Base-by-base conservation (phyloP, 1,284 basidiomycete species). In the Sparassis latifolia region DNA sequence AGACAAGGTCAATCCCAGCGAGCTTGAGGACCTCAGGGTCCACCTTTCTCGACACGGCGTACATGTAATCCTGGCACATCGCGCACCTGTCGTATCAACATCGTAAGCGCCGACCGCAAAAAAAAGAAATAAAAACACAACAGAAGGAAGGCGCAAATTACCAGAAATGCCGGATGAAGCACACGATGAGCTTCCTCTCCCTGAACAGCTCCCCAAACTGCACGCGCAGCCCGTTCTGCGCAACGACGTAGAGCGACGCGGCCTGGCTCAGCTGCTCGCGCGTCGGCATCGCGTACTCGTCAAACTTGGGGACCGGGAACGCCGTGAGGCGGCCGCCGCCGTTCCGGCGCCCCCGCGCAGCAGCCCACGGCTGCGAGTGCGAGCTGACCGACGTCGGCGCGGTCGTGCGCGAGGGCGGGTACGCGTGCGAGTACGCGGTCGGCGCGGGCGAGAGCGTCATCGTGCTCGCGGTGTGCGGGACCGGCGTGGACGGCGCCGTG, bases 11-110 rank as follows among this genome's bases (percentile, higher is more conserved):
- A 49, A 79, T 67, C 29, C 75, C 74, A 10, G 76, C 74, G 38
- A 71, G 72, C 43, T 80, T 75, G 44, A 88, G 73, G 3, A 75
- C 72, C 42, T 75, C 75, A 7, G 72, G 69, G 45, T 79, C 69
- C 38, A 83, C 73, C 43, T 75, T 71, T 20, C 72, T 66, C 51
- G 76, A 63, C 52, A 93, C 73, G 33, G 82, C 82, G 48, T 80
- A 76, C 73, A 93, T 81, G 66, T 94, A 96, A 62, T 93, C 89
- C 62, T 92, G 89, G 65, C 89, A 91, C 33, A 83, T 69, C 2
- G 86, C 83, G 60, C 89, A 93, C 74, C 78, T 79, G 48, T 2
- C 27, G 3, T 35, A 39, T 48, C 42, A 62, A 37, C 47, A 57
- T 48, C 33, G 29, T 40, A 52, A 46, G 53, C 50, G 33, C 41